A percentile compares a stretch with the other conserved stretches of the same genome.
phyloP scores from a whole-genome alignment of 2,329 filamentous ascomycete genomes.

The Cucurbitaria berberidis region DNA sequence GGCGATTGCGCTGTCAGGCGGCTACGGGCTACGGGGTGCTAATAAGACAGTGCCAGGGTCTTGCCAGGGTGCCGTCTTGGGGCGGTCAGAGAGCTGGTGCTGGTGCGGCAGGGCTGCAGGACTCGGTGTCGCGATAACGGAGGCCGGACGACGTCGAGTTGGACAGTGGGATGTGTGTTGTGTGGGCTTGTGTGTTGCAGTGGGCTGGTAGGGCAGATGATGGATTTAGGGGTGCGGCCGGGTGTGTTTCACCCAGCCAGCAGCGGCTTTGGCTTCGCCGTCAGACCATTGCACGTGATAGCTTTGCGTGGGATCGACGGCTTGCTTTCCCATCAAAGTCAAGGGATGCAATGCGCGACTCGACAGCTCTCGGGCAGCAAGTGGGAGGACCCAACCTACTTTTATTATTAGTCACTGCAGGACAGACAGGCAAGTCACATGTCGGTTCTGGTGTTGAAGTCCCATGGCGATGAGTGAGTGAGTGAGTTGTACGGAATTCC shows the following conservation, averaged over 20 bases:
- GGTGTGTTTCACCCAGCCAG: constrained; percentile 12
- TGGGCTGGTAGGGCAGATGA: constrained; percentile 22
- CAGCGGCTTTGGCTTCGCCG: background rate
- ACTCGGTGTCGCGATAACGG: background rate
- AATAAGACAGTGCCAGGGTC: constrained; percentile 1
- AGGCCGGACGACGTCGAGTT: background rate
- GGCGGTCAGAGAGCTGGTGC: constrained; percentile 4
- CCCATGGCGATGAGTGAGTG: too few species aligned
- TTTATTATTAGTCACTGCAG: too few species aligned
- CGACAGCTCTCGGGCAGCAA: too few species aligned
- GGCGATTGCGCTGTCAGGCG: too few species aligned
- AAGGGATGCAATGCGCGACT: too few species aligned
- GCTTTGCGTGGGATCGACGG: constrained; percentile 14
- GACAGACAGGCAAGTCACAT: too few species aligned
- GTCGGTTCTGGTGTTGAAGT: too few species aligned
- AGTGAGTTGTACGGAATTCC: too few species aligned
- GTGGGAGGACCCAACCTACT: too few species aligned
- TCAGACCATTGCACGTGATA: constrained; percentile 23
- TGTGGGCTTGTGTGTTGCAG: constrained; percentile 14
- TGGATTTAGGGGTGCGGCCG: constrained; percentile 28
- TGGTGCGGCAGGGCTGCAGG: background rate
- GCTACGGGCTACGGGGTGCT: too few species aligned
- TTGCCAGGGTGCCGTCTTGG: constrained; percentile 1
- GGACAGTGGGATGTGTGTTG: constrained; percentile 6
- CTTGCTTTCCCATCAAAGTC: background rate